Conservation (phyloP, 2,329 filamentous ascomycete genomes). For the Sarocladium brachiariae region DNA sequence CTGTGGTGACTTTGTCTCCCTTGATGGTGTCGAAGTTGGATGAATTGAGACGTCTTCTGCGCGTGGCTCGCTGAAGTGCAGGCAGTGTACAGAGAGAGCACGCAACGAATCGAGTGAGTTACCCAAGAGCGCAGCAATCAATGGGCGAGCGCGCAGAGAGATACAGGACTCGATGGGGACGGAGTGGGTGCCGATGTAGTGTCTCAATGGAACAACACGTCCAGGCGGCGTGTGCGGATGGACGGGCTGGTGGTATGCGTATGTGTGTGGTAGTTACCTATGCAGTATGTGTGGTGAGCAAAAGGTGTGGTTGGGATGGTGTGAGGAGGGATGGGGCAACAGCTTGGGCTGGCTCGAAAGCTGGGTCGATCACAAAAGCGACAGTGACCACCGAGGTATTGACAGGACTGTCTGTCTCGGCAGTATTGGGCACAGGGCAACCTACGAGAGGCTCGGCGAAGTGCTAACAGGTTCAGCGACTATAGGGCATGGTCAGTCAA, state of each 20-base stretch:
- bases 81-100: constrained; percentile 3
- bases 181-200: constrained; percentile 3
- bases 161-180: constrained; percentile 1
- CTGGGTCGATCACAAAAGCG: neutral
- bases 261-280: neutral
- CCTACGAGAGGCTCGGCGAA: neutral
- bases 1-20: constrained; percentile 4
- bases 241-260: constrained; percentile 4
- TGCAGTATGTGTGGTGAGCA: constrained; percentile 4
- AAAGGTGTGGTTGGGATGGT: constrained; percentile 4
- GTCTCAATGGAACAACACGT: constrained; percentile 8
- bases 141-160: neutral
- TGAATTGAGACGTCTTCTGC: constrained; percentile 8
- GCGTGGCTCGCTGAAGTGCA: constrained; percentile 4
- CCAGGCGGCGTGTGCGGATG: constrained; percentile 7
- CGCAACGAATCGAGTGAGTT: neutral
- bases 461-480: neutral
- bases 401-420: neutral
- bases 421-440: neutral
- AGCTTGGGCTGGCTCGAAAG: constrained; percentile 4
- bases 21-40: neutral
- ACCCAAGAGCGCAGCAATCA: neutral
- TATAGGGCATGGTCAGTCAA: neutral
- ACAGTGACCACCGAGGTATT: neutral
- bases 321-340: constrained; percentile 7